phyloP scores from a whole-genome alignment of 495 filamentous ascomycete species.

The Durotheca rogersii region DNA sequence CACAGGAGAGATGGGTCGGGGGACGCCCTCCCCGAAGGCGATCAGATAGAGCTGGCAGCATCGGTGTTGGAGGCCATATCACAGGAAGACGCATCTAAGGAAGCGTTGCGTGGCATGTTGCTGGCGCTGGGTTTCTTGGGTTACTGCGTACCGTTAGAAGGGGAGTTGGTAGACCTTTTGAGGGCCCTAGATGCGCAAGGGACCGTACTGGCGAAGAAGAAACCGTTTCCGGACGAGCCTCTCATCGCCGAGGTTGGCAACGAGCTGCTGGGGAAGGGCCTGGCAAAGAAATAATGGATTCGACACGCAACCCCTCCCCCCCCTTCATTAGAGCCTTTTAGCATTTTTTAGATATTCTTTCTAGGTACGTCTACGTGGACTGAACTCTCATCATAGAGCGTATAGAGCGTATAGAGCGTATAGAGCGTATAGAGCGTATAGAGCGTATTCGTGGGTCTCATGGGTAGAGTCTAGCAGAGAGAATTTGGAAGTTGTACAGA shows the following conservation, averaged over 20 bases:
- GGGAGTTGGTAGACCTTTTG: conserved; percentile 74
- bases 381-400: too few species aligned
- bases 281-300: conserved; percentile 30
- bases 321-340: too few species aligned
- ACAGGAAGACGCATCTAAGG: conserved; percentile 63
- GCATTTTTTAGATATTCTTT: neutral
- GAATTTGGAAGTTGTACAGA: too few species aligned
- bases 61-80: conserved; percentile 73
- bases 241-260: conserved; percentile 60
- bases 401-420: too few species aligned
- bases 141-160: conserved; percentile 66
- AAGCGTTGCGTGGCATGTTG: conserved; percentile 71
- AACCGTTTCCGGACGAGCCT: conserved; percentile 53
- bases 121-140: conserved; percentile 70
- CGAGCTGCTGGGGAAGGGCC: conserved; percentile 45
- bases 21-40: conserved; percentile 63
- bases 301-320: too few species aligned
- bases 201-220: conserved; percentile 56
- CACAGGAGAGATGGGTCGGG: conserved; percentile 57
- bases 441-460: too few species aligned
- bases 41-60: conserved; percentile 77
- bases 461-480: too few species aligned
- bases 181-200: conserved; percentile 67
- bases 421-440: too few species aligned
- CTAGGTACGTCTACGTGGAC: neutral